Evolutionary conservation across 164 flowering plant species (phyloP), one percentile per base, ranked within the genome.

Genomic region (Umbilicus rupestris): DNA sequence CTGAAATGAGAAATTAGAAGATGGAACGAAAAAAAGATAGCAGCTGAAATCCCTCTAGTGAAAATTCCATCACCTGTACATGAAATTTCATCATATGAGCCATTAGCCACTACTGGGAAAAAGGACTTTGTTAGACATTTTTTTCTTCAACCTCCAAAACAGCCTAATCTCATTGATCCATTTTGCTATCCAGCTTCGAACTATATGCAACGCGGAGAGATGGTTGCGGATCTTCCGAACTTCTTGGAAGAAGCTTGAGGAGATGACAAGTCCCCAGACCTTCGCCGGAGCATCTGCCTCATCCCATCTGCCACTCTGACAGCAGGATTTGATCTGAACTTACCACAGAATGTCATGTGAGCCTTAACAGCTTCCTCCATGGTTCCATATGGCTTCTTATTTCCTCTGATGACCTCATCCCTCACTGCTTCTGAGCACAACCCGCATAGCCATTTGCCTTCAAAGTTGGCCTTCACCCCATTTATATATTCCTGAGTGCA

Each of bases 371-470:
- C 65, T 33, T 62, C 65, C 39, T 62, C 65, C 22, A 33, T 20
- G 16, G 12, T 39, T 14, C 26, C 41, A 62, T 33, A 62, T 17
- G 42, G 42, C 41, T 62, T 35, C 16, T 31, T 62, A 26, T 52
- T 52, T 52, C 58, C 58, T 26, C 58, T 52, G 14, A 52, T 52
- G 33, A 62, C 44, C 65, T 31, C 65, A 62, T 62, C 65, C 42
- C 42, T 62, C 44, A 62, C 65, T 10, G 65, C 65, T 62, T 62
- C 65, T 19, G 65, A 33, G 65, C 65, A 62, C 24, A 62, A 16
- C 65, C 65, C 65, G 35, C 65, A 62, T 31, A 62, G 22, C 65
- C 65, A 62, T 41, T 63, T 63, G 17, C 65, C 65, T 63, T 41
- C 26, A n/a, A 63, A 63, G 45, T 35, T 22, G 19, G 65, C 65